A percentile compares a stretch with the other conserved stretches of the same genome.
These are phyloP conservation scores for Cyberlindnera suaveolens DNA, from an alignment of 805 yeast genomes.

Conservation along the genomic window DNA sequence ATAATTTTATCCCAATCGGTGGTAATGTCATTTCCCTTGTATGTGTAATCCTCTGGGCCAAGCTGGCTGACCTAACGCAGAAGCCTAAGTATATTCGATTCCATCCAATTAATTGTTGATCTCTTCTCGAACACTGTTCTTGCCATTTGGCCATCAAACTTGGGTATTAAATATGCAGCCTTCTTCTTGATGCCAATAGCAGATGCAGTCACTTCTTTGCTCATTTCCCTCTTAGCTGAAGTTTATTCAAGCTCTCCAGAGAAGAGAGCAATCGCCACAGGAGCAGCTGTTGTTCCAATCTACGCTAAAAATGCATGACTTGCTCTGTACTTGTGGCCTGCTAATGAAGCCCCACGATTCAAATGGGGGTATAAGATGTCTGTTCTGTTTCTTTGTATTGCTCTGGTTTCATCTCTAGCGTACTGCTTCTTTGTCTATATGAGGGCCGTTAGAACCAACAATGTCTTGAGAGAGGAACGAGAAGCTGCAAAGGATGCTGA, in stretches of 20 bases:
- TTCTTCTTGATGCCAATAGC: slow-evolving; percentile 11
- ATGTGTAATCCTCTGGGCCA: slow-evolving; percentile 10
- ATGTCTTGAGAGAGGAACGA: not conserved
- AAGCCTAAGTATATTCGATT: slow-evolving; percentile 5
- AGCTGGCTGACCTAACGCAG: slow-evolving; percentile 10
- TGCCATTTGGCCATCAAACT: slow-evolving; percentile 7
- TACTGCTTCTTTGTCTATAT: not conserved
- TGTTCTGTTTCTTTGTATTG: slow-evolving; percentile 2
- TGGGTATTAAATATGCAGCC: slow-evolving; percentile 9
- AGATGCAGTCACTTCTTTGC: slow-evolving; percentile 8
- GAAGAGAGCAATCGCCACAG: slow-evolving; percentile 34
- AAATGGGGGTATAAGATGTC: slow-evolving; percentile 30
- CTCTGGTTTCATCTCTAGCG: not conserved
- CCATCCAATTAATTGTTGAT: slow-evolving; percentile 2
- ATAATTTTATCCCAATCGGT: slow-evolving; percentile 19
- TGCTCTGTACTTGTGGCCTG: slow-evolving; percentile 35
- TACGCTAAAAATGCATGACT: slow-evolving; percentile 41
- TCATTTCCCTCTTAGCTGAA: slow-evolving; percentile 12
- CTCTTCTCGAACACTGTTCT: slow-evolving; percentile 7
- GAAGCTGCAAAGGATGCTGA: too few relatives aligned
- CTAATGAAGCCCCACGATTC: slow-evolving; percentile 37
- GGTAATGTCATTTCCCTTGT: slow-evolving; percentile 13
- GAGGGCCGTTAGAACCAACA: not conserved
- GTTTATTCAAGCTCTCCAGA: slow-evolving; percentile 28
- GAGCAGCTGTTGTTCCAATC: slow-evolving; percentile 36